Percentiles rank a stretch among this genome's conserved stretches.
phyloP scores from a whole-genome alignment of 352 stramenopile species.

The Elongisporangium anandrum region DNA sequence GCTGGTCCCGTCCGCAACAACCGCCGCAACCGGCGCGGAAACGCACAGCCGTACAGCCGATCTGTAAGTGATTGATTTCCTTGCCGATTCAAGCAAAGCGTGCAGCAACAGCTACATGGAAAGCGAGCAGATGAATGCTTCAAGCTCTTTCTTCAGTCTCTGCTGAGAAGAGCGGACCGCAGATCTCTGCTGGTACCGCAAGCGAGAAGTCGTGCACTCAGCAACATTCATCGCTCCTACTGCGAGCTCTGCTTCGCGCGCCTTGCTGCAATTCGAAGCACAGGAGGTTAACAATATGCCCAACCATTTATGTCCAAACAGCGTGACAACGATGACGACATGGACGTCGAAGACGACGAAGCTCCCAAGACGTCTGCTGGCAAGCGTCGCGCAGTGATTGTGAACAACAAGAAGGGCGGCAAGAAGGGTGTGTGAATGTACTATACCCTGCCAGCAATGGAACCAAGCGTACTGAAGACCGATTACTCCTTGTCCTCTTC shows the following conservation, averaged over 20 bases:
- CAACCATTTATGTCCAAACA: background rate
- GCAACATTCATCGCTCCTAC: background rate
- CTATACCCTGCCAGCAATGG: background rate
- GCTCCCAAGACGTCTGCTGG: conserved; percentile 20
- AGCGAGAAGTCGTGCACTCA: background rate
- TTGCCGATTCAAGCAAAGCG: background rate
- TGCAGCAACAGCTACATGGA: background rate
- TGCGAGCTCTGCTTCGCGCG: background rate
- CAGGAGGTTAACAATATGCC: background rate
- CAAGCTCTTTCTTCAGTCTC: background rate
- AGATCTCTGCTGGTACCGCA: background rate
- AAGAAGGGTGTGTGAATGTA: conserved; percentile 35
- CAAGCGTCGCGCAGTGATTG: conserved; percentile 51
- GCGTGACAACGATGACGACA: conserved; percentile 36
- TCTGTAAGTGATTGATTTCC: conserved; percentile 41
- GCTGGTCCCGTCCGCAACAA: conserved; percentile 50
- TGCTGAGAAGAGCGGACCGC: background rate
- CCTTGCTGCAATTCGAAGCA: background rate
- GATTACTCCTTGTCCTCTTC: background rate
- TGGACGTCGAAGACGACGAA: conserved; percentile 63
- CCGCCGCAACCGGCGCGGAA: conserved; percentile 37
- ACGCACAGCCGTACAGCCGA: conserved; percentile 60
- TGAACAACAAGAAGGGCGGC: conserved; percentile 46
- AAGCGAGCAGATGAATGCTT: background rate
- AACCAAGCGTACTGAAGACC: background rate